These are phyloP conservation scores for Lipomyces japonicus DNA, from an alignment of 805 yeast genomes.

Conservation along the genomic window DNA sequence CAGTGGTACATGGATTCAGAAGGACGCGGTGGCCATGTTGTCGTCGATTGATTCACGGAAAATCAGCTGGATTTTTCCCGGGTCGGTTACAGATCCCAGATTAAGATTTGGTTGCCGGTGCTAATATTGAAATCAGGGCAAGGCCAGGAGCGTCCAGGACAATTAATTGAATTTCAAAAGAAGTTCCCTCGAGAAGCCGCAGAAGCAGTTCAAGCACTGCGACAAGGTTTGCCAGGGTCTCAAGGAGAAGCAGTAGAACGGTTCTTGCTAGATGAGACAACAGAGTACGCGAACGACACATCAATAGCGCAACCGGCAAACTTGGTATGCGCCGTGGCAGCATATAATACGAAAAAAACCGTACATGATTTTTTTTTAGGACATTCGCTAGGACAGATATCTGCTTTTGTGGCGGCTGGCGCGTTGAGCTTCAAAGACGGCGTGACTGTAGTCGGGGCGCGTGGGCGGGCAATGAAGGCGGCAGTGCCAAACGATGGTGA, in stretches of 20 bases:
- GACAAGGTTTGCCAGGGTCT: background rate
- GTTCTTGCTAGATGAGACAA: background rate
- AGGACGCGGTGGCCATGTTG: too few relatives aligned
- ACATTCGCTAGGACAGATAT: slow-evolving; percentile 26
- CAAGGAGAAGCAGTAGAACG: background rate
- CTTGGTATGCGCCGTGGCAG: background rate
- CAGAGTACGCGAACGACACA: background rate
- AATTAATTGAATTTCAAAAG: background rate
- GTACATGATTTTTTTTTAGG: slow-evolving; percentile 9
- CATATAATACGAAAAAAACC: too few relatives aligned
- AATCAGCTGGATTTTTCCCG: background rate
- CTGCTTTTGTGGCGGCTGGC: slow-evolving; percentile 25
- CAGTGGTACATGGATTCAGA: too few relatives aligned
- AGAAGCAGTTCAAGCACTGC: background rate
- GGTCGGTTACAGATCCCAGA: background rate
- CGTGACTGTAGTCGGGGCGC: slow-evolving; percentile 10
- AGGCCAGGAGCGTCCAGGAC: background rate
- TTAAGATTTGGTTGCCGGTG: background rate
- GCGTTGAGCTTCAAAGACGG: slow-evolving; percentile 16
- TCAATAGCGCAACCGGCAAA: background rate
- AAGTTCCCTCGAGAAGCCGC: background rate
- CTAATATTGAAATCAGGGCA: background rate
- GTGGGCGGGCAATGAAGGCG: slow-evolving; percentile 26
- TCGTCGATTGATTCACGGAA: too few relatives aligned
- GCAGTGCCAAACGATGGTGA: slow-evolving; percentile 5